phyloP scores from a whole-genome alignment of 1,139 yeast species.

The Blastobotrys raffinosifermentans region DNA sequence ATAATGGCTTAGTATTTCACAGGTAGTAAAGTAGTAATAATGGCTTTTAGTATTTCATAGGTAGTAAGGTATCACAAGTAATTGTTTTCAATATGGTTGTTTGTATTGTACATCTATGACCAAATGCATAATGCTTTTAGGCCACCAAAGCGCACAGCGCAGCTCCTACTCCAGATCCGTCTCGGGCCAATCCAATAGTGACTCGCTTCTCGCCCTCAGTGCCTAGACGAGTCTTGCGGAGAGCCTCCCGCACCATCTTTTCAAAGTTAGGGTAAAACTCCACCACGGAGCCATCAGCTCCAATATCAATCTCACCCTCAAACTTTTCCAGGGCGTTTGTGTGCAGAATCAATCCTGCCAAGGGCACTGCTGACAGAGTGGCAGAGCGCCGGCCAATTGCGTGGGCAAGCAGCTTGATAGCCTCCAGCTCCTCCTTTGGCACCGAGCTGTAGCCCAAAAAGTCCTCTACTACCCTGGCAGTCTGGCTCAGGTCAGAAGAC shows the following conservation, averaged over 20 bases:
- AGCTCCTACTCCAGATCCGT: slow-evolving; percentile 96
- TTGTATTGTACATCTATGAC: too few species aligned
- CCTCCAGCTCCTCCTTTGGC: slow-evolving; percentile 58
- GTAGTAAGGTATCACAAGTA: too few species aligned
- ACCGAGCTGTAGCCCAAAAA: slow-evolving; percentile 51
- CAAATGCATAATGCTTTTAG: too few species aligned
- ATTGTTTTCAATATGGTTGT: too few species aligned
- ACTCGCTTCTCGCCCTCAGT: slow-evolving; percentile 57
- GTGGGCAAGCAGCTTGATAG: slow-evolving; percentile 64
- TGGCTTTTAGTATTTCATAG: too few species aligned
- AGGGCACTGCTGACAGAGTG: slow-evolving; percentile 75
- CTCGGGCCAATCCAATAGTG: slow-evolving; percentile 75
- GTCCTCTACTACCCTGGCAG: slow-evolving; percentile 40
- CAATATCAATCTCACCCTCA: slow-evolving; percentile 71
- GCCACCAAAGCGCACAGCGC: slow-evolving; percentile 70
- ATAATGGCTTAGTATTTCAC: too few species aligned
- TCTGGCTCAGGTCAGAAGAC: slow-evolving; percentile 59
- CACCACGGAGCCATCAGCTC: slow-evolving; percentile 91
- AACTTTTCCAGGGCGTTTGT: slow-evolving; percentile 47
- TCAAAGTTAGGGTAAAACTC: slow-evolving; percentile 89
- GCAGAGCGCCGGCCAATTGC: slow-evolving; percentile 86
- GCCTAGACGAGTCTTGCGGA: slow-evolving; percentile 51
- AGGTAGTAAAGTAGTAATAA: too few species aligned
- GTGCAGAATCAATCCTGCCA: slow-evolving; percentile 67
- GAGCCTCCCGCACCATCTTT: slow-evolving; percentile 67